Percentiles rank a stretch among this genome's conserved stretches.
These are phyloP conservation scores for Thermothielavioides terrestris DNA, from an alignment of 495 filamentous ascomycete species.

Conservation along the genomic window DNA sequence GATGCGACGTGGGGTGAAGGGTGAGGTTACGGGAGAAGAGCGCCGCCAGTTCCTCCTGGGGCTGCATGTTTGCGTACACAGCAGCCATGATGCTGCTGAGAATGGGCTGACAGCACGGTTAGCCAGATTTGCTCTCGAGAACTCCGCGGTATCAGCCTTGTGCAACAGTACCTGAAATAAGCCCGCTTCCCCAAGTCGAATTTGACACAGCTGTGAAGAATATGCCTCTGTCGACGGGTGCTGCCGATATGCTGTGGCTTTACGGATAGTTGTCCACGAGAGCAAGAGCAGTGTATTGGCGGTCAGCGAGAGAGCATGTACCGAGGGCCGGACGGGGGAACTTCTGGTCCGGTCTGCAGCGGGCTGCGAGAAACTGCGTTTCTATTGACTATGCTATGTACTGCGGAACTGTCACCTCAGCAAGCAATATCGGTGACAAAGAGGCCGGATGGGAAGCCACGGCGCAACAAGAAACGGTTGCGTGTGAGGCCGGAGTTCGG, in stretches of 20 bases:
- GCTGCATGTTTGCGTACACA: constrained; percentile 37
- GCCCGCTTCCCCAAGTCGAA: not conserved
- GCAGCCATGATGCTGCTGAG: constrained; percentile 24
- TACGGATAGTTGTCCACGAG: no score
- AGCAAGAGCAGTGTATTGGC: not conserved
- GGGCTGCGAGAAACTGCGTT: constrained; percentile 32
- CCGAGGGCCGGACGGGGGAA: constrained; percentile 3
- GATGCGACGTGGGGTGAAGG: constrained; percentile 26
- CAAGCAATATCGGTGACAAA: not conserved
- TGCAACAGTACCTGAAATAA: not conserved
- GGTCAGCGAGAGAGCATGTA: constrained; percentile 19
- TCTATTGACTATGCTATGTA: constrained; percentile 51
- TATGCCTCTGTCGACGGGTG: not conserved
- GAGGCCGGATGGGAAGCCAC: not conserved
- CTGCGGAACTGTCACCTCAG: constrained; percentile 20
- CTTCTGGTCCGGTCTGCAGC: constrained; percentile 21
- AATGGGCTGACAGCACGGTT: constrained; percentile 11
- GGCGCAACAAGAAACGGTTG: not conserved
- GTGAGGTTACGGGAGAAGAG: constrained; percentile 59
- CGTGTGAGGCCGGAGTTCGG: not conserved
- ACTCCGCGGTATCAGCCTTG: not conserved
- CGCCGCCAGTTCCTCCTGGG: constrained; percentile 57
- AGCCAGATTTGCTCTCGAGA: not conserved
- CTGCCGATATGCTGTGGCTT: not conserved
- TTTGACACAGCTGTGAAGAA: not conserved